Evolutionary conservation across 345 rosid genomes (phyloP).

Genomic region (Bruguiera parviflora): DNA sequence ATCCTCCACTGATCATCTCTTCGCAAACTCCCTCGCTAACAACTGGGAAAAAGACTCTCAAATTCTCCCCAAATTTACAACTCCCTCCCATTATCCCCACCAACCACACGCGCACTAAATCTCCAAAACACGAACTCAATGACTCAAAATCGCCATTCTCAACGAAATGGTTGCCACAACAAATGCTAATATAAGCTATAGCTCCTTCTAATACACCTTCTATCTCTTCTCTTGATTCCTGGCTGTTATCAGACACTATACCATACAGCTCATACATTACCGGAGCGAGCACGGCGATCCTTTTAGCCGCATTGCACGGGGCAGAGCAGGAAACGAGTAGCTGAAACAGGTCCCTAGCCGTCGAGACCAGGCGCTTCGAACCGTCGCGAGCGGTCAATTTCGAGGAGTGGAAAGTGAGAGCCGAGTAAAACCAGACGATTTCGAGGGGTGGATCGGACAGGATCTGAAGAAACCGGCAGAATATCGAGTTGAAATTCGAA

Average conservation of each 20-base stretch:
- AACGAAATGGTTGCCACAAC: slow-evolving; percentile 17
- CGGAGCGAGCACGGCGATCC: slow-evolving; percentile 57
- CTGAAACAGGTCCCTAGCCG: slow-evolving; percentile 51
- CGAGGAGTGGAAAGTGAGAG: slow-evolving; percentile 44
- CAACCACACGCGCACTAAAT: slow-evolving; percentile 54
- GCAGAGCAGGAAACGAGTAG: slow-evolving; percentile 50
- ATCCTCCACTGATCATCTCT: slow-evolving; percentile 32
- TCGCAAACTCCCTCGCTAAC: slow-evolving; percentile 38
- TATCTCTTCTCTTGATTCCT: slow-evolving; percentile 29
- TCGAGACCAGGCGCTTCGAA: slow-evolving; percentile 19
- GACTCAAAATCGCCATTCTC: slow-evolving; percentile 34
- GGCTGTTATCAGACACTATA: slow-evolving; percentile 13
- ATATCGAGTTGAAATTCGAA: slow-evolving; percentile 56
- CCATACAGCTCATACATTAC: slow-evolving; percentile 48
- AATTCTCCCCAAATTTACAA: slow-evolving; percentile 32
- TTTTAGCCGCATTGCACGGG: slow-evolving; percentile 38
- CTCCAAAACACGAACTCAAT: slow-evolving; percentile 42
- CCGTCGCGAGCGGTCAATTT: slow-evolving; percentile 22
- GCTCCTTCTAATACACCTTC: slow-evolving; percentile 54
- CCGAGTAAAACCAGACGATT: slow-evolving; percentile 67
- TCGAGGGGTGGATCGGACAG: slow-evolving; percentile 62
- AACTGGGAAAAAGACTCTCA: slow-evolving; percentile 49
- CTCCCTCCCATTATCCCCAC: slow-evolving; percentile 39
- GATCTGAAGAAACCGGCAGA: slow-evolving; percentile 51
- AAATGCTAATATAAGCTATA: slow-evolving; percentile 45